Evolutionary conservation across 768 basidiomycete genomes (phyloP).

Genomic region (Chiua virens): DNA sequence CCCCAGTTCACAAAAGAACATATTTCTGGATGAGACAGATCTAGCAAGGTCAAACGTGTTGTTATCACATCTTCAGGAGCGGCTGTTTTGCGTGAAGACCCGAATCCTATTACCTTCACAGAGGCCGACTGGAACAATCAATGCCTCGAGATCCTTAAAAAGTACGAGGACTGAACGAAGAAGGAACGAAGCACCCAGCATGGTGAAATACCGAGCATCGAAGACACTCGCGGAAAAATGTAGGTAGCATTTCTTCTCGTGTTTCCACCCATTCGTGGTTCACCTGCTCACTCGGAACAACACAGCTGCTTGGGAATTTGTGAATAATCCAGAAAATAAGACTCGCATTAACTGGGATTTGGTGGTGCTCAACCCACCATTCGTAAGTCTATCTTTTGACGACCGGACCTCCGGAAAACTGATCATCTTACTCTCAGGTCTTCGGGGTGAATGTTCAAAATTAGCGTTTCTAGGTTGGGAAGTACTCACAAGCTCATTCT

Average conservation of each 20-base stretch:
- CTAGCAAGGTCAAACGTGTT: conserved; percentile 59
- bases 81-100: conserved; percentile 36
- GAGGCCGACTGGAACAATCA: conserved; percentile 65
- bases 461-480: not conserved
- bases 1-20: too few species aligned
- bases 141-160: conserved; percentile 36
- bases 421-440: conserved; percentile 13
- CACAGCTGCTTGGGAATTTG: conserved; percentile 50
- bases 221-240: conserved; percentile 68
- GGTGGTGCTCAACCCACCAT: conserved; percentile 40
- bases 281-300: not conserved
- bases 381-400: conserved; percentile 20
- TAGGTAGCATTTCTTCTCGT: conserved; percentile 10
- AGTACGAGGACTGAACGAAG: conserved; percentile 50
- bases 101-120: conserved; percentile 33
- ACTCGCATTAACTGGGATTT: conserved; percentile 39
- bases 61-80: conserved; percentile 67
- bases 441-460: conserved; percentile 24
- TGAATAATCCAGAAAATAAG: conserved; percentile 31
- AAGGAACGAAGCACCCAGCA: conserved; percentile 32
- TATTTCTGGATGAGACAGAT: conserved; percentile 5
- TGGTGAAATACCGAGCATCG: conserved; percentile 53
- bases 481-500: not conserved
- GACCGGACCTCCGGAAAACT: not conserved
- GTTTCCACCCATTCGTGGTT: not conserved